Base-by-base conservation (phyloP, 2,329 filamentous ascomycete genomes). In the Rutstroemia sydowiana region DNA sequence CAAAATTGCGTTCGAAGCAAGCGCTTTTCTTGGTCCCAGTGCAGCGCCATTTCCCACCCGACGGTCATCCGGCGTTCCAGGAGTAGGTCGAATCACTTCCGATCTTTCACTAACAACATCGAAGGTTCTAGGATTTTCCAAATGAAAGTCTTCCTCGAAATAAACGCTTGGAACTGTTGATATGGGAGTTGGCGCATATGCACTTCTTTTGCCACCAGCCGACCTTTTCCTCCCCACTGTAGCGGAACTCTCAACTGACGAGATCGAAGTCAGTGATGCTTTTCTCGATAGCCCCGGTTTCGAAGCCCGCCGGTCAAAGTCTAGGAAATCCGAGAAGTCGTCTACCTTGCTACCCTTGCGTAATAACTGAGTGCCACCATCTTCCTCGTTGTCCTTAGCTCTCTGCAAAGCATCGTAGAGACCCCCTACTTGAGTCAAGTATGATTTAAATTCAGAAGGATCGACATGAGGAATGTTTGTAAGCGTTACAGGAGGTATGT, bases 101-200 rank as follows among this genome's bases (percentile, higher is more conserved):
- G 93, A 95, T 54, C 90, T 81, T 69, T 98, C 93, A 65, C 91
- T 97, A 13, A 98, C 91, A 23, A 97, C 83, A 66, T 98, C 93
- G 66, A 98, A 98, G 0, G 87, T 97, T 46, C 93, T 82, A 0
- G 93, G 93, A 57, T 98, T 97, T 65, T 98, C 93, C 7, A 98
- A 78, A 62, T 89, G 92, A 61, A 98, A 98, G 61, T 90, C 84
- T 31, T 95, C 87, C 49, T 97, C 93, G 61, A 96, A 96, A 66
- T 97, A 98, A 10, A 98, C 88, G 45, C 74, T 79, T 0, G 93
- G 93, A 40, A 98, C 95, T 0, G 91, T 97, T 4, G 90, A 93
- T 26, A 98, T 55, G 79, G 91, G 93, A 1, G 93, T 89, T 1
- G 87, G 82, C 0, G 86, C 86, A 55, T 91, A 86, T 0, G 77